Conservation (phyloP, 192 early-diverging fungal species). For the Coemansia sp. region DNA sequence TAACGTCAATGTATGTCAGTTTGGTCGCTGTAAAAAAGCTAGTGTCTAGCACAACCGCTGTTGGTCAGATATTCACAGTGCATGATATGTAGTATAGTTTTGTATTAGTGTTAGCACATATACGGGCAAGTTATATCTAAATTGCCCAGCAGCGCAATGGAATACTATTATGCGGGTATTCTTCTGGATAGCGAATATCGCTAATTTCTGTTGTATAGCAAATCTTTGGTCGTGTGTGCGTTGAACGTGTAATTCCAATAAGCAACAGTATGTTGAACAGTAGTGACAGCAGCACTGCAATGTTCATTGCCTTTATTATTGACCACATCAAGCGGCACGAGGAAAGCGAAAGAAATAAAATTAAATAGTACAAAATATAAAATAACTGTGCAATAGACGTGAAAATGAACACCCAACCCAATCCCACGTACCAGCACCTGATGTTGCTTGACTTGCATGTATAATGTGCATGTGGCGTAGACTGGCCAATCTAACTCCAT, state of each 20-base stretch:
- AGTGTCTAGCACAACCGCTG: no score
- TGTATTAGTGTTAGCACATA: no score
- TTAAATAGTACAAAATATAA: neutral
- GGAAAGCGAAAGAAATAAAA: neutral
- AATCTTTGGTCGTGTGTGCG: constrained; percentile 7
- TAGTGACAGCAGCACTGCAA: constrained; percentile 29
- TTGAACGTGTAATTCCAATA: constrained; percentile 16
- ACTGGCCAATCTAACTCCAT: constrained; percentile 3
- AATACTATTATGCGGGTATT: constrained; percentile 2
- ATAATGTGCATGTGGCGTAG: constrained; percentile 8
- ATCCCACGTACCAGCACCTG: neutral
- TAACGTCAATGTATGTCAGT: neutral
- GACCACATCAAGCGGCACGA: constrained; percentile 19
- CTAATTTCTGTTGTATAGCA: constrained; percentile 25
- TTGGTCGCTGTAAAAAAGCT: no score
- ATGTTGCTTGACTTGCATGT: neutral
- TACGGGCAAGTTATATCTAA: neutral
- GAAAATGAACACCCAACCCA: neutral
- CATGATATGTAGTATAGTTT: no score
- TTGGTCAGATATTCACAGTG: no score
- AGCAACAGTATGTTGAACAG: constrained; percentile 33
- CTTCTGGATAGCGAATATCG: constrained; percentile 19
- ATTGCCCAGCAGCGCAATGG: constrained; percentile 21
- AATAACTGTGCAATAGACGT: constrained; percentile 2
- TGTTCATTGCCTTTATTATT: constrained; percentile 21